Evolutionary conservation across 2,329 filamentous ascomycete genomes (phyloP).

Genomic region (Trichophyton verrucosum): DNA sequence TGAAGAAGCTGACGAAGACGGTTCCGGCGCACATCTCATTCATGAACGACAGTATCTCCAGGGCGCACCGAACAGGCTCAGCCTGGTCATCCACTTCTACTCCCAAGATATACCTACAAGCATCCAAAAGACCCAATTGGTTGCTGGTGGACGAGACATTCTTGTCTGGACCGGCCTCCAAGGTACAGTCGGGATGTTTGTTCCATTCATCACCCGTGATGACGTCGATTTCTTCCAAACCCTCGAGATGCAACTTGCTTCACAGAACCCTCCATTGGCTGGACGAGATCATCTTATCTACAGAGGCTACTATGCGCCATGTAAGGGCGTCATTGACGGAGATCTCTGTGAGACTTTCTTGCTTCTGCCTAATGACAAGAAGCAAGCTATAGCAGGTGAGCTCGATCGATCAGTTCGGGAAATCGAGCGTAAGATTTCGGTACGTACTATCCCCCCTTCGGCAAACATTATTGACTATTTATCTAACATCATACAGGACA

Average conservation of each 20-base stretch:
- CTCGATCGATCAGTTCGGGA: conserved; percentile 81
- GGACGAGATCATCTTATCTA: conserved; percentile 95
- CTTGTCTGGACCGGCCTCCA: conserved; percentile 89
- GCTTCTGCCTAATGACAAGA: conserved; percentile 71
- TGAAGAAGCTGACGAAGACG: conserved; percentile 82
- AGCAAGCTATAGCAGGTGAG: conserved; percentile 88
- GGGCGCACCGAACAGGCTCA: conserved; percentile 72
- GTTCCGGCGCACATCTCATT: conserved; percentile 76
- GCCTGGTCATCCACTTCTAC: conserved; percentile 78
- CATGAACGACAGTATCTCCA: conserved; percentile 85
- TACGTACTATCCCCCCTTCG: conserved; percentile 23
- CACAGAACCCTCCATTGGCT: conserved; percentile 74
- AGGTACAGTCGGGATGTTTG: conserved; percentile 83
- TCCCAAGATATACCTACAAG: conserved; percentile 85
- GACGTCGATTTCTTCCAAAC: conserved; percentile 97
- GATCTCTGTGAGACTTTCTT: conserved; percentile 91
- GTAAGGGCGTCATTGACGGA: conserved; percentile 93
- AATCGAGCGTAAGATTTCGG: conserved; percentile 89
- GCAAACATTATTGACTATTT: not conserved
- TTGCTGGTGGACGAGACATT: conserved; percentile 83
- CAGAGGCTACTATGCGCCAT: conserved; percentile 86
- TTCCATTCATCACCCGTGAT: conserved; percentile 82
- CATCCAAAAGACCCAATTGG: conserved; percentile 76
- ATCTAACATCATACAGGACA: conserved; percentile 33
- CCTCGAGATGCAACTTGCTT: conserved; percentile 75